Evolutionary conservation across 805 yeast species (phyloP).

Genomic region (Candida caryicola): DNA sequence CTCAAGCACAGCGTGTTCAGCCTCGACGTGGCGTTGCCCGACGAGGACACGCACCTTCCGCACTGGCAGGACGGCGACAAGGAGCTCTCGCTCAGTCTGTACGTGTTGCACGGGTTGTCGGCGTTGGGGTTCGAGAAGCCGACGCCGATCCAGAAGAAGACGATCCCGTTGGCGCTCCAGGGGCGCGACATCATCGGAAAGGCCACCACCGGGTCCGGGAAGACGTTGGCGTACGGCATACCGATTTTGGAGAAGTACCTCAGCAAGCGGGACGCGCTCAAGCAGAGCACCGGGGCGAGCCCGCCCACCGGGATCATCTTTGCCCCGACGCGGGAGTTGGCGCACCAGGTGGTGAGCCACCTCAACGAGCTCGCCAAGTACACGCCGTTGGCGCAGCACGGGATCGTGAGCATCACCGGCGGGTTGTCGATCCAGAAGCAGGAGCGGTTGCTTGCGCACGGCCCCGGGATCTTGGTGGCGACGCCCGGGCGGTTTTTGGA

Average conservation of each 20-base stretch:
- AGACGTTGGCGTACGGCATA: slow-evolving; percentile 91
- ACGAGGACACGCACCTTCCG: slow-evolving; percentile 48
- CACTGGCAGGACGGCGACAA: slow-evolving; percentile 54
- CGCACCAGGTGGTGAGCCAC: slow-evolving; percentile 88
- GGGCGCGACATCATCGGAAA: slow-evolving; percentile 90
- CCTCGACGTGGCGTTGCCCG: slow-evolving; percentile 23
- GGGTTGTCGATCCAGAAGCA: slow-evolving; percentile 94
- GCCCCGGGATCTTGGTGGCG: slow-evolving; percentile 83
- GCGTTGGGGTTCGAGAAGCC: slow-evolving; percentile 63
- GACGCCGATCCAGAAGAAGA: slow-evolving; percentile 75
- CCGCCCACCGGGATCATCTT: slow-evolving; percentile 76
- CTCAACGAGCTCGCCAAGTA: slow-evolving; percentile 52
- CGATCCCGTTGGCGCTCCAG: slow-evolving; percentile 70
- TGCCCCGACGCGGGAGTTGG: slow-evolving; percentile 95
- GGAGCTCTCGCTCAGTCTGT: slow-evolving; percentile 45
- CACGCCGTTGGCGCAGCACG: slow-evolving; percentile 50
- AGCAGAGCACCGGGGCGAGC: slow-evolving; percentile 18
- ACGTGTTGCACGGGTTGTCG: slow-evolving; percentile 60
- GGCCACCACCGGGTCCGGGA: slow-evolving; percentile 97
- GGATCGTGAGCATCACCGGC: slow-evolving; percentile 83
- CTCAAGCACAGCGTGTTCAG: slow-evolving; percentile 31
- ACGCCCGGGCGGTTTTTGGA: slow-evolving; percentile 95
- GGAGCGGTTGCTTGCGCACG: slow-evolving; percentile 68
- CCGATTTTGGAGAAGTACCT: slow-evolving; percentile 77
- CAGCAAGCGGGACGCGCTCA: slow-evolving; percentile 16